phyloP scores from a whole-genome alignment of 495 filamentous ascomycete genomes.

The Friedmanniomyces endolithicus region DNA sequence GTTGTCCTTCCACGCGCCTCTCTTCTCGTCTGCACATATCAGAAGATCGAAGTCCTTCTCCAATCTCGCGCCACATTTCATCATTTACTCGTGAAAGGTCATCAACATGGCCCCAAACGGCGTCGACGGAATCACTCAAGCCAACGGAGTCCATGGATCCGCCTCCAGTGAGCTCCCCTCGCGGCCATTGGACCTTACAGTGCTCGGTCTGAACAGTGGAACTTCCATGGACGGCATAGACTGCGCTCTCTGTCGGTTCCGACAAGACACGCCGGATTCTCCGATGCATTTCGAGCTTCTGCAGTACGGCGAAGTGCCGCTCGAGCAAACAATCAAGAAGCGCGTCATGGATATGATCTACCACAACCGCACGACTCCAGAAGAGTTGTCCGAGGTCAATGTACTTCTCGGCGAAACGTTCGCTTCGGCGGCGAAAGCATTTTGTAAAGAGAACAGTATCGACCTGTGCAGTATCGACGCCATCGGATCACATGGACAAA shows the following conservation, averaged over 20 bases:
- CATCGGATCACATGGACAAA: conserved; percentile 47
- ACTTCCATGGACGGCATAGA: conserved; percentile 32
- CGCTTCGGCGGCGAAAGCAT: conserved; percentile 12
- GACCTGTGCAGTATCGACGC: conserved; percentile 40
- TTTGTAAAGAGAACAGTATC: conserved; percentile 34
- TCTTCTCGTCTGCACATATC: too few species aligned
- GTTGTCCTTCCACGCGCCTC: too few species aligned
- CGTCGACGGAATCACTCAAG: too few species aligned
- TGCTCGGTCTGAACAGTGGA: conserved; percentile 42
- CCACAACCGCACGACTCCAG: conserved; percentile 12
- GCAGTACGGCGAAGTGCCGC: conserved; percentile 35
- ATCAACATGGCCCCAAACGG: too few species aligned
- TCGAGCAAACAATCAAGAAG: conserved; percentile 42
- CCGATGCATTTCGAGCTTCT: conserved; percentile 28
- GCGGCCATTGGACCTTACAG: conserved; percentile 32
- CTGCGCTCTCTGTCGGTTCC: conserved; percentile 16
- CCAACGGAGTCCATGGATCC: not conserved
- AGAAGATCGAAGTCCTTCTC: too few species aligned
- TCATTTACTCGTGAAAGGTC: too few species aligned
- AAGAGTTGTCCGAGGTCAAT: conserved; percentile 19
- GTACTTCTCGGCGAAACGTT: conserved; percentile 20
- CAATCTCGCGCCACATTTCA: too few species aligned
- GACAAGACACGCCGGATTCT: conserved; percentile 5
- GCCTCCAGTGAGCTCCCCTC: not conserved
- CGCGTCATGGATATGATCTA: conserved; percentile 24